phyloP scores from a whole-genome alignment of 805 yeast species.

The Starmerella floricola region DNA sequence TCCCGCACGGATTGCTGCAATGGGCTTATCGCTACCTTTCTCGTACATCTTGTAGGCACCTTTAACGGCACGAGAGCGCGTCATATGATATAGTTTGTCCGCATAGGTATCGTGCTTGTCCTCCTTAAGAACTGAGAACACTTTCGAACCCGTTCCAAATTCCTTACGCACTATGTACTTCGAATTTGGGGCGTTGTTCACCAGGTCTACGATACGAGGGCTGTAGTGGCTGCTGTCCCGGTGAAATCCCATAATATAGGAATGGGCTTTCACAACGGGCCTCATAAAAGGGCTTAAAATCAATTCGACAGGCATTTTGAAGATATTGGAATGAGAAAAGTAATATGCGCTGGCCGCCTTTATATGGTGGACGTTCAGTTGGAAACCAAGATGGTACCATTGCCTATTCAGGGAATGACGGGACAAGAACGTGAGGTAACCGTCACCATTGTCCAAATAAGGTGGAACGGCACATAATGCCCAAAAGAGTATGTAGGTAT shows the following conservation, averaged over 20 bases:
- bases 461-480: too few species aligned
- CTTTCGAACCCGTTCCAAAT: constrained; percentile 51
- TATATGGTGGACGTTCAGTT: too few species aligned
- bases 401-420: too few species aligned
- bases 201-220: constrained; percentile 40
- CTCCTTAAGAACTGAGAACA: constrained; percentile 38
- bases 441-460: too few species aligned
- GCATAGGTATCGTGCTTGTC: constrained; percentile 29
- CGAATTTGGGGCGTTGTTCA: constrained; percentile 24
- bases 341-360: too few species aligned
- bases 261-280: constrained; percentile 45
- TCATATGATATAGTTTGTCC: constrained; percentile 41
- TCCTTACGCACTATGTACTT: constrained; percentile 40
- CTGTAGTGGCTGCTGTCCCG: constrained; percentile 45
- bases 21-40: constrained; percentile 40
- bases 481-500: too few species aligned
- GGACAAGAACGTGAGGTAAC: too few species aligned
- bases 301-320: constrained; percentile 48
- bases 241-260: constrained; percentile 44
- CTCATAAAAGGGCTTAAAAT: constrained; percentile 47
- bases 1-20: constrained; percentile 50
- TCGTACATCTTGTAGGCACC: constrained; percentile 52
- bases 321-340: too few species aligned
- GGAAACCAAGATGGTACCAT: too few species aligned
- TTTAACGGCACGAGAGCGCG: constrained; percentile 53